Evolutionary conservation across 768 basidiomycete genomes (phyloP).

Genomic region (Sistotremastrum suecicum): DNA sequence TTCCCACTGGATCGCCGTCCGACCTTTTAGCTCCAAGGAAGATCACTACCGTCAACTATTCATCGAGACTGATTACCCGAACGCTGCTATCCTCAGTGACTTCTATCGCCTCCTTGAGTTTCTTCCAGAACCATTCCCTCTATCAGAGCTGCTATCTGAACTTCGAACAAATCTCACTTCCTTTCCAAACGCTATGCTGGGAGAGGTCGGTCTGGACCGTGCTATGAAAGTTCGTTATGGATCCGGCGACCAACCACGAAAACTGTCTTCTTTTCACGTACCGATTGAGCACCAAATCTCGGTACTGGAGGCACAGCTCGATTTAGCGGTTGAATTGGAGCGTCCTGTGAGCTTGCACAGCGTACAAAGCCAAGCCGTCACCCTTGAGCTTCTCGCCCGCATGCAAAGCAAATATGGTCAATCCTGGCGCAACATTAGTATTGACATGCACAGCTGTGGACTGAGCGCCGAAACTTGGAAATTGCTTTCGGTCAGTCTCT

Average conservation of each 20-base stretch:
- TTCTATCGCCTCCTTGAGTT: conserved; percentile 44
- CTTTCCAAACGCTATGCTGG: conserved; percentile 68
- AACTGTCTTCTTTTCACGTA: conserved; percentile 64
- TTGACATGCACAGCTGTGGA: conserved; percentile 88
- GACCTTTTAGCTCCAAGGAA: conserved; percentile 32
- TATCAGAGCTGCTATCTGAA: conserved; percentile 42
- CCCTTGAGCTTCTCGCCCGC: conserved; percentile 45
- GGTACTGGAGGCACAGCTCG: conserved; percentile 73
- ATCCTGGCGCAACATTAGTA: conserved; percentile 50
- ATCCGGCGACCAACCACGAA: conserved; percentile 29
- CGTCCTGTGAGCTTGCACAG: conserved; percentile 81
- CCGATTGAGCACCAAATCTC: conserved; percentile 69
- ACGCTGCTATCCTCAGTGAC: conserved; percentile 18
- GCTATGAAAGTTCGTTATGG: conserved; percentile 58
- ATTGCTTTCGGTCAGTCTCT: conserved; percentile 10
- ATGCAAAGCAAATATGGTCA: conserved; percentile 45
- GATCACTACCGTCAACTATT: conserved; percentile 69
- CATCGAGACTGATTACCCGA: conserved; percentile 9
- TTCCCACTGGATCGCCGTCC: conserved; percentile 47
- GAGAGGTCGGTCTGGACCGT: conserved; percentile 88
- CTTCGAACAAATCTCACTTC: conserved; percentile 44
- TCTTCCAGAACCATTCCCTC: conserved; percentile 60
- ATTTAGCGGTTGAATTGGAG: conserved; percentile 64
- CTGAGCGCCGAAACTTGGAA: conserved; percentile 64
- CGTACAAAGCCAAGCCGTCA: conserved; percentile 61